These are phyloP conservation scores for Colletotrichum limetticola DNA, from an alignment of 2,329 filamentous ascomycete species.

Conservation along the genomic window DNA sequence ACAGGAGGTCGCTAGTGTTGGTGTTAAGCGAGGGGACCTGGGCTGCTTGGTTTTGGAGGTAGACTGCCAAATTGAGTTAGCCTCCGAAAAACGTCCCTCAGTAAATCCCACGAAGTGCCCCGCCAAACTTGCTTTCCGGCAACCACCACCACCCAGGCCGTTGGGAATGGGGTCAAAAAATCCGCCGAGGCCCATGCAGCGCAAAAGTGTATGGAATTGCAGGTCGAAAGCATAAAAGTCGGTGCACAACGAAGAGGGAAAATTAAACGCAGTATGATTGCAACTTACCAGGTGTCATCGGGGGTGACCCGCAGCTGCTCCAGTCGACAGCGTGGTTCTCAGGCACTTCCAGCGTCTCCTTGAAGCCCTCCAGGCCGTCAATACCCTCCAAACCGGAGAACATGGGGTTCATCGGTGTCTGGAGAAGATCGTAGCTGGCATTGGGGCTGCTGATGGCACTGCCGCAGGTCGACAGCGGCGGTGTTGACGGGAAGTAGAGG, in stretches of 20 bases:
- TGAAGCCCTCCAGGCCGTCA: constrained; percentile 64
- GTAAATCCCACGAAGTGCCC: constrained; percentile 21
- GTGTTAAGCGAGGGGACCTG: constrained; percentile 70
- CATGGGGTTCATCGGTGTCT: constrained; percentile 84
- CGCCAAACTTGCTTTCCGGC: constrained; percentile 14
- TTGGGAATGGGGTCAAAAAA: constrained; percentile 12
- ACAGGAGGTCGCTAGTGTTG: constrained; percentile 76
- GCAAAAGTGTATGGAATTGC: background rate
- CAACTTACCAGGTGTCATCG: constrained; percentile 88
- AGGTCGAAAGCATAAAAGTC: background rate
- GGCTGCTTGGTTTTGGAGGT: constrained; percentile 58
- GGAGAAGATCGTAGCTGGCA: constrained; percentile 78
- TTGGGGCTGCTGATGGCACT: constrained; percentile 86
- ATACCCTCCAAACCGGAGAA: constrained; percentile 78
- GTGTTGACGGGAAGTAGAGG: constrained; percentile 84
- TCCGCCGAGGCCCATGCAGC: background rate
- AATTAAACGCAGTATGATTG: background rate
- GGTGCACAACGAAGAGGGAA: background rate
- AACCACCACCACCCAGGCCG: background rate
- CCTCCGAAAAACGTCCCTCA: constrained; percentile 29
- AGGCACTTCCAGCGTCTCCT: constrained; percentile 77
- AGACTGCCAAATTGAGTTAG: constrained; percentile 58
- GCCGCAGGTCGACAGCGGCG: constrained; percentile 84
- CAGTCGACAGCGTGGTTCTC: constrained; percentile 84
- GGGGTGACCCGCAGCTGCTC: constrained; percentile 81